Evolutionary conservation across 176 grass and related monocot species (phyloP), one percentile per base, ranked within the genome.

Genomic region (Lolium rigidum): DNA sequence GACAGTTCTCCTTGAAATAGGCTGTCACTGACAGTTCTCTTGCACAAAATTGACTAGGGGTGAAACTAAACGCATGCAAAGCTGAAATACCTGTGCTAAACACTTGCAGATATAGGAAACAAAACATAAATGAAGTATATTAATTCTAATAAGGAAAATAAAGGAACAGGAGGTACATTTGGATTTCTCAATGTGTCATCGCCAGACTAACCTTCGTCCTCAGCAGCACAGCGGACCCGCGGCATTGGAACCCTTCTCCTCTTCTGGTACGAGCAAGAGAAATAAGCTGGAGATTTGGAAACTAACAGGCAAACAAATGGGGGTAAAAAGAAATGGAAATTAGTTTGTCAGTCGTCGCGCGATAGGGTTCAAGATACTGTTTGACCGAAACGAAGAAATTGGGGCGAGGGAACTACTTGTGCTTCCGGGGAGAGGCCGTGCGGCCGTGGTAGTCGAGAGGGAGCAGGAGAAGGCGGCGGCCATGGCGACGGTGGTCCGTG

Each of bases 141-240:
- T 51, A 25, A 7, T 74, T 75, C 72, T 28, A 52, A 24, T 28
- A 28, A 28, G 70, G 21, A 74, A 76, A 76, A 76, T 76, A 54
- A 76, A 54, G 24, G 22, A 28, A 50, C 47, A 28, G 3, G 22
- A 75, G 51, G 14, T 75, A 48, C 22, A 51, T 75, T 51, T 7
- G 24, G 3, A 35, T 17, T 63, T 31, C 15, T 22, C 48, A 37
- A 56, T 80, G 57, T 57, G 46, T 18, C 60, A 50, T 38, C 75
- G 66, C 28, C 44, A 80, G 41, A 82, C 78, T 71, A 39, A 90
- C 88, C 88, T 82, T 90, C 70, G 52, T 78, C 63, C 4, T 83
- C 84, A 77, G 79, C 64, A 55, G 55, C 43, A 37, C 88, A 90
- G 31, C 1, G 57, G 71, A 86, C 16, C 44, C 72, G 64, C 72